These are phyloP conservation scores for Triglochin maritima DNA, from an alignment of 106 monocot genomes.

Conservation along the genomic window DNA sequence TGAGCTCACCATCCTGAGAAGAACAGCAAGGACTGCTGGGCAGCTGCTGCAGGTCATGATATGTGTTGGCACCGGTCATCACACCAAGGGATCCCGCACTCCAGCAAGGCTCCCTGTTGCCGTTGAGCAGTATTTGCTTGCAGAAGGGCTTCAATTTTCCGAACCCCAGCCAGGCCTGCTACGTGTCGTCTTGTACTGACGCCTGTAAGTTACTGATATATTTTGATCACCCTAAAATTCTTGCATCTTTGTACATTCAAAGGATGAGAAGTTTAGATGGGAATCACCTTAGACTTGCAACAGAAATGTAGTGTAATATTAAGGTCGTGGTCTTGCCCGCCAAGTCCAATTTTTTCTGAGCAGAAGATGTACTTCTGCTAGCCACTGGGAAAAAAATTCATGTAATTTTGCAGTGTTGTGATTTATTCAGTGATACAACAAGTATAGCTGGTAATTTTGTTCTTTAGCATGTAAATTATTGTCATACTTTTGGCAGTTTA, in stretches of 20 bases:
- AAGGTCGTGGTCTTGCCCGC: background rate
- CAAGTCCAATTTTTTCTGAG: conserved; percentile 1
- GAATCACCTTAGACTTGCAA: background rate
- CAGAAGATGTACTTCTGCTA: background rate
- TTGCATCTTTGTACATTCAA: conserved; percentile 8
- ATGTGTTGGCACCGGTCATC: conserved; percentile 76
- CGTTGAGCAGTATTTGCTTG: conserved; percentile 66
- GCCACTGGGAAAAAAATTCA: background rate
- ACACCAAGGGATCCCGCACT: conserved; percentile 62
- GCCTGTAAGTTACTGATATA: background rate
- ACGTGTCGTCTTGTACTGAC: conserved; percentile 65
- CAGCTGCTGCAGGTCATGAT: conserved; percentile 61
- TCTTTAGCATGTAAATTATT: background rate
- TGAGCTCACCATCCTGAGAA: conserved; percentile 50
- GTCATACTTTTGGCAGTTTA: too few relatives aligned
- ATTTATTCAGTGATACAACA: background rate
- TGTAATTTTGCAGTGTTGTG: conserved; percentile 7
- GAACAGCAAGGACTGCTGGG: conserved; percentile 41
- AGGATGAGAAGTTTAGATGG: conserved; percentile 2
- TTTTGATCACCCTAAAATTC: background rate
- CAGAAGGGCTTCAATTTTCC: conserved; percentile 55
- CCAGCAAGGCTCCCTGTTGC: conserved; percentile 65
- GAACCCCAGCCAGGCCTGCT: conserved; percentile 74
- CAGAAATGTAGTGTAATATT: conserved; percentile 3
- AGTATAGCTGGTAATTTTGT: background rate